Evolutionary conservation across 352 stramenopile species (phyloP).

Genomic region (Phytopythium cucurbitacearum): DNA sequence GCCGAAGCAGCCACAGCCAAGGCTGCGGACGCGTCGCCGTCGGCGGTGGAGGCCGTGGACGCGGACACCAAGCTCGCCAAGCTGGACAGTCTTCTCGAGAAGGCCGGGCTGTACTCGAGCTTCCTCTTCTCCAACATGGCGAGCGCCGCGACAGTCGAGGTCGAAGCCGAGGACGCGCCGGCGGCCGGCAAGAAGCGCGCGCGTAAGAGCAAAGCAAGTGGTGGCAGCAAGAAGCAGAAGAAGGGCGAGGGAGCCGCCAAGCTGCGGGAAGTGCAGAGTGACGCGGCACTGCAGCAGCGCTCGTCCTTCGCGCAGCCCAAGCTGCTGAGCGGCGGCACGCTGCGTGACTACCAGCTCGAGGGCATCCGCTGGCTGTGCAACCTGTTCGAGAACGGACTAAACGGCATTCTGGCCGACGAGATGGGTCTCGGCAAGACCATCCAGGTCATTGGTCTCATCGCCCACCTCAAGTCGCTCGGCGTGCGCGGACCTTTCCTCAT

Average conservation of each 20-base stretch:
- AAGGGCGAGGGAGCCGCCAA: slow-evolving; percentile 52
- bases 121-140: slow-evolving; percentile 87
- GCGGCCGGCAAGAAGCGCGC: slow-evolving; percentile 39
- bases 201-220: slow-evolving; percentile 4
- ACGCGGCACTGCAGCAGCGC: slow-evolving; percentile 23
- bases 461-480: slow-evolving; percentile 89
- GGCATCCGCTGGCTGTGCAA: slow-evolving; percentile 96
- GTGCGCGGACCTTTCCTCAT: slow-evolving; percentile 95
- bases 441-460: slow-evolving; percentile 91
- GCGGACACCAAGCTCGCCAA: slow-evolving; percentile 70
- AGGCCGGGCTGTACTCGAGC: slow-evolving; percentile 83
- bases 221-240: slow-evolving; percentile 30
- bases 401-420: slow-evolving; percentile 88
- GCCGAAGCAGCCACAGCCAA: slow-evolving; percentile 6
- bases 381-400: slow-evolving; percentile 96
- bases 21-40: slow-evolving; percentile 1
- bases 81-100: slow-evolving; percentile 84
- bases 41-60: slow-evolving; percentile 22
- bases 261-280: slow-evolving; percentile 57
- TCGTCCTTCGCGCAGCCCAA: slow-evolving; percentile 64
- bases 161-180: slow-evolving; percentile 16
- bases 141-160: slow-evolving; percentile 42
- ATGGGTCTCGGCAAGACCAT: slow-evolving; percentile 92
- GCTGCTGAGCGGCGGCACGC: slow-evolving; percentile 68
- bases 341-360: slow-evolving; percentile 96